These are phyloP conservation scores for Tagetes erecta DNA, from an alignment of 129 eudicot species.

Conservation along the genomic window DNA sequence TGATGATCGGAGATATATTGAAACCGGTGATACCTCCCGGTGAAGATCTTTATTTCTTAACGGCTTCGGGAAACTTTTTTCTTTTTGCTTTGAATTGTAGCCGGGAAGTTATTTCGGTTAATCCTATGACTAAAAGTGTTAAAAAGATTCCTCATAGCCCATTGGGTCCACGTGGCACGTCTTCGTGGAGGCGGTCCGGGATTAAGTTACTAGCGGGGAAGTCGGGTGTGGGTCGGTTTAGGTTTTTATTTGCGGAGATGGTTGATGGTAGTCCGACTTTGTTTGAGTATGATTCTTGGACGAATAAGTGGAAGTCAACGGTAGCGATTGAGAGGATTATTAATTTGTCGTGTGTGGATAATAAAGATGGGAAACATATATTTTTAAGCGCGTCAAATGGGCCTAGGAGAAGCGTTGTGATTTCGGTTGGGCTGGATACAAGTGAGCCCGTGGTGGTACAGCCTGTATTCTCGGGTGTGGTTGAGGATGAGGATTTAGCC, in stretches of 20 bases:
- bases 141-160: constrained; percentile 62
- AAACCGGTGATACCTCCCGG: constrained; percentile 51
- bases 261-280: constrained; percentile 39
- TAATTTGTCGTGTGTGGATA: not conserved
- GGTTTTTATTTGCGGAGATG: constrained; percentile 56
- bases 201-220: constrained; percentile 52
- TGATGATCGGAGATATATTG: constrained; percentile 48
- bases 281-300: constrained; percentile 50
- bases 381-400: constrained; percentile 54
- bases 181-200: constrained; percentile 69
- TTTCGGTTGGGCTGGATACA: constrained; percentile 28
- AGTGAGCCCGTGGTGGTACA: constrained; percentile 47
- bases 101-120: constrained; percentile 56
- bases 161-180: constrained; percentile 69
- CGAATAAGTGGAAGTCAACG: constrained; percentile 49
- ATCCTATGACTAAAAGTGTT: constrained; percentile 44
- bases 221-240: constrained; percentile 34
- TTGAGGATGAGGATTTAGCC: constrained; percentile 39
- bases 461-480: constrained; percentile 40
- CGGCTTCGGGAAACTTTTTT: constrained; percentile 57
- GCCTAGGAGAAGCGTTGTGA: constrained; percentile 44
- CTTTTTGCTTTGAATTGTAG: constrained; percentile 62
- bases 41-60: constrained; percentile 60
- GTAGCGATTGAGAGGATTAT: constrained; percentile 27
- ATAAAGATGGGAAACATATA: constrained; percentile 7